These are phyloP conservation scores for Sextonia rubra DNA, from an alignment of 164 flowering plant genomes.

Conservation along the genomic window DNA sequence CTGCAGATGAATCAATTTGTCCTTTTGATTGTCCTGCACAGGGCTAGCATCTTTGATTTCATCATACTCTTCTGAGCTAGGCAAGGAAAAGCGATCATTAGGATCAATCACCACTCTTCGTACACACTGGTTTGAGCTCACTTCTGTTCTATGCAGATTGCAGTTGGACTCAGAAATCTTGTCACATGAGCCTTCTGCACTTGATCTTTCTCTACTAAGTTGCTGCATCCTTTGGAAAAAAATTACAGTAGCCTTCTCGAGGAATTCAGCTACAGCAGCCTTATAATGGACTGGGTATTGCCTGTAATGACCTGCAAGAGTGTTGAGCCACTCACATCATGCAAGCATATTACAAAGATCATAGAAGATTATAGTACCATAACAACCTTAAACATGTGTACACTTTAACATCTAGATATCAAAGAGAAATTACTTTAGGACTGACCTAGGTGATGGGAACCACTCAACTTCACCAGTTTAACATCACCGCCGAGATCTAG, in stretches of 20 bases:
- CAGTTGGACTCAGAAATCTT: constrained; percentile 40
- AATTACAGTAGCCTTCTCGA: constrained; percentile 57
- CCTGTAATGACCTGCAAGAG: constrained; percentile 64
- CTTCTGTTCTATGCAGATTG: constrained; percentile 44
- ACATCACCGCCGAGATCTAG: constrained; percentile 79
- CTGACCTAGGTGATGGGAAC: constrained; percentile 83
- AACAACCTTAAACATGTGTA: too few relatives aligned
- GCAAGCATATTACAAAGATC: not conserved
- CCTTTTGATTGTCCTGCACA: constrained; percentile 41
- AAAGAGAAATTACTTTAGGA: constrained; percentile 1
- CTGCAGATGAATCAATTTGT: constrained; percentile 44
- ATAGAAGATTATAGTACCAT: too few relatives aligned
- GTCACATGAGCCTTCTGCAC: constrained; percentile 29
- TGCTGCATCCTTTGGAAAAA: constrained; percentile 46
- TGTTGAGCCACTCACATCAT: not conserved
- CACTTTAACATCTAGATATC: not conserved
- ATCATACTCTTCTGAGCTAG: constrained; percentile 51
- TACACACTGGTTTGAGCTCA: constrained; percentile 43
- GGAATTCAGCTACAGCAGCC: constrained; percentile 68
- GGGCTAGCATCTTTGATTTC: constrained; percentile 52
- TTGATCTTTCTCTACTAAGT: constrained; percentile 42
- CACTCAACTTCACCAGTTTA: constrained; percentile 63
- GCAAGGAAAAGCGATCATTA: constrained; percentile 49
- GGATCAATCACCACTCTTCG: constrained; percentile 47
- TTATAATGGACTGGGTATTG: constrained; percentile 64